Evolutionary conservation across 306 rosid species (phyloP), one percentile per base, ranked within the genome.

Genomic region (Benincasa hispida): DNA sequence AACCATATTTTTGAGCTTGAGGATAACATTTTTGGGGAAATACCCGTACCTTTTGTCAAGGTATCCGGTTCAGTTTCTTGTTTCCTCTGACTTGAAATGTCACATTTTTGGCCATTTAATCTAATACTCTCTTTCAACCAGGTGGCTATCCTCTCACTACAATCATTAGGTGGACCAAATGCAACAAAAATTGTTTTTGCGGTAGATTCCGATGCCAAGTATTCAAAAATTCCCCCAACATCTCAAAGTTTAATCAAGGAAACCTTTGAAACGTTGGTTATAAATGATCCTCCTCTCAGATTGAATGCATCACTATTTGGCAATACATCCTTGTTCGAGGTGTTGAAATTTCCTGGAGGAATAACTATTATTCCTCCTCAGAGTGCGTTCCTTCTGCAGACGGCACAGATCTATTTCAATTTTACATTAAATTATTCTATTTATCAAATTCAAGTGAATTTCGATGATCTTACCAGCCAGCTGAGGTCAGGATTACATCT

Each of bases 261-360:
- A 45, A 80, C 42, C 63, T 92, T 87, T 79, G 79, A 76, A 67
- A 65, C 57, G 79, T 68, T 92, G 82, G 86, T 90, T 54, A 76
- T 79, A 39, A 72, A 48, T 51, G 89, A 81, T 68, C 66, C 78
- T 30, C 8, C 48, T 85, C 87, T 92, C 63, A 85, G 78, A 58
- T 87, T 92, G 42, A 84, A 87, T 68, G 76, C 88, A 59, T 81
- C 92, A 63, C 81, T 90, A 83, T 90, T 92, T 18, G 96, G 96
- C 68, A 77, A 76, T 74, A 82, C 92, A 34, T 76, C 13, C 69
- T 79, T 39, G 65, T 90, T 92, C 58, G 91, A 87, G 87, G 98
- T 92, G 89, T 86, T 90, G 74, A 90, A 90, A 87, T 89, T 90
- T 69, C 87, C 87, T 25, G 98, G 91, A 68, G 98, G 96, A 83